phyloP scores from a whole-genome alignment of 1,284 basidiomycete species.

The Puccinia hordei region DNA sequence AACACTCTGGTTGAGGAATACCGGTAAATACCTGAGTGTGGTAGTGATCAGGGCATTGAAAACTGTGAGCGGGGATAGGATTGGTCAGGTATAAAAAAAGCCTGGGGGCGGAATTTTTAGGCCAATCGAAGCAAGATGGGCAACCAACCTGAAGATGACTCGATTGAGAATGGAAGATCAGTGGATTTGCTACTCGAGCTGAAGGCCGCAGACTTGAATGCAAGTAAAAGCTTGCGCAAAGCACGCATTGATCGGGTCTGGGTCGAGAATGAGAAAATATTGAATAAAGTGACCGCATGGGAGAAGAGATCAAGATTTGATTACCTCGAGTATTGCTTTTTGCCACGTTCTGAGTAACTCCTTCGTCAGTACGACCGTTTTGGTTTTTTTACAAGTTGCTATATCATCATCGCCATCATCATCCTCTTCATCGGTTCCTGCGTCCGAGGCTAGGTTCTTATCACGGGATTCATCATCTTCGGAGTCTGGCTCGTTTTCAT shows the following conservation, averaged over 20 bases:
- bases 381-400: slow-evolving; percentile 64
- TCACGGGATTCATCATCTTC: slow-evolving; percentile 58
- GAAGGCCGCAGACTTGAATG: slow-evolving; percentile 82
- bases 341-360: slow-evolving; percentile 81
- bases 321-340: slow-evolving; percentile 80
- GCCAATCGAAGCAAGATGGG: slow-evolving; percentile 3
- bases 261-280: neutral
- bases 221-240: slow-evolving; percentile 79
- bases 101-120: neutral
- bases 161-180: slow-evolving; percentile 74
- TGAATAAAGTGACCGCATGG: neutral
- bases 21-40: slow-evolving; percentile 83
- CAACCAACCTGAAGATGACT: slow-evolving; percentile 70
- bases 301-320: slow-evolving; percentile 53
- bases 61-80: slow-evolving; percentile 63
- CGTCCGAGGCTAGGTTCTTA: slow-evolving; percentile 54
- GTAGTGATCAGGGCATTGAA: slow-evolving; percentile 91
- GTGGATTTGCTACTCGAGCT: slow-evolving; percentile 67
- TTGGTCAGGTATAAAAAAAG: neutral
- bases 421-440: slow-evolving; percentile 53
- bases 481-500: slow-evolving; percentile 51
- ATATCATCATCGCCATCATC: slow-evolving; percentile 59
- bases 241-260: slow-evolving; percentile 73
- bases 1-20: slow-evolving; percentile 81
- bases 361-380: slow-evolving; percentile 67